Conservation (phyloP, 2,329 filamentous ascomycete species). For the Aspergillus viridinutans region DNA sequence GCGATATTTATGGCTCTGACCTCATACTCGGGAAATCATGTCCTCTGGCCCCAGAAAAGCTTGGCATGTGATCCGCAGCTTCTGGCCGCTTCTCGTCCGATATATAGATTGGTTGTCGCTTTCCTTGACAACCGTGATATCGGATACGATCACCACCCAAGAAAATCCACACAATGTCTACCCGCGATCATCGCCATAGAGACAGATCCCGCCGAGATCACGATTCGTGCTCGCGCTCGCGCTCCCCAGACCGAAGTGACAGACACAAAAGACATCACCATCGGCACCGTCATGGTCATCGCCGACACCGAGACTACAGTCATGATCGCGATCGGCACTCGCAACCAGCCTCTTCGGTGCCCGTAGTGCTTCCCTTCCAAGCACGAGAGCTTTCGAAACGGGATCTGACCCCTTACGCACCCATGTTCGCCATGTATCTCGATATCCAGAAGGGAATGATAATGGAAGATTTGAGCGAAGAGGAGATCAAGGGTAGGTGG, state of each 20-base stretch:
- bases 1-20: background rate
- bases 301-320: constrained; percentile 8
- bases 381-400: constrained; percentile 64
- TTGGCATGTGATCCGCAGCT: background rate
- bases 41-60: background rate
- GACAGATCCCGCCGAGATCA: constrained; percentile 17
- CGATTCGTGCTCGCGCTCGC: constrained; percentile 30
- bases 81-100: background rate
- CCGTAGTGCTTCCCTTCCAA: constrained; percentile 57
- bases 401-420: constrained; percentile 62
- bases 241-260: constrained; percentile 31
- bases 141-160: background rate
- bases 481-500: constrained; percentile 80
- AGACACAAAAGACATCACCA: constrained; percentile 26
- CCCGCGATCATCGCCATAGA: constrained; percentile 8
- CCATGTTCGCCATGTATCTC: constrained; percentile 78
- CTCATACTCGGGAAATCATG: background rate
- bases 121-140: too few species aligned
- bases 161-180: background rate
- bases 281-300: constrained; percentile 17
- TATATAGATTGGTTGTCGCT: background rate
- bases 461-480: constrained; percentile 64
- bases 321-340: constrained; percentile 10
- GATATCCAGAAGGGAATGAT: constrained; percentile 78
- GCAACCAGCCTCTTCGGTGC: constrained; percentile 6